Conservation (phyloP, 305 asterid species). For the Lippia alba region DNA sequence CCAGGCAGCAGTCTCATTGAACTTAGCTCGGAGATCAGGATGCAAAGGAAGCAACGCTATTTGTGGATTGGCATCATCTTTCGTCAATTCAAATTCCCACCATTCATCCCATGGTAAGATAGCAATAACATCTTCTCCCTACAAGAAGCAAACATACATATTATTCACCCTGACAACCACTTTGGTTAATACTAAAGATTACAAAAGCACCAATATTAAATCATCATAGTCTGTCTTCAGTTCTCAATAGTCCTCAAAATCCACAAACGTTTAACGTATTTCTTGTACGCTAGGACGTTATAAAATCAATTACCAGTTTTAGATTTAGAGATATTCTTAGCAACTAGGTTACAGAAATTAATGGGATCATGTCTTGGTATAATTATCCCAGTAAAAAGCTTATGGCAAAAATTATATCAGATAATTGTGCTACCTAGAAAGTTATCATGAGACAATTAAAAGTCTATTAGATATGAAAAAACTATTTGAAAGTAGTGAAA, state of each 20-base stretch:
- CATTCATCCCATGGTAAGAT: slow-evolving; percentile 82
- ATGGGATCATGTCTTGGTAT: no score
- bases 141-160: slow-evolving; percentile 19
- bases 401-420: no score
- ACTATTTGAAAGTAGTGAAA: no score
- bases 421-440: no score
- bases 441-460: no score
- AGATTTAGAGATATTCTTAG: neutral
- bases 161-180: slow-evolving; percentile 17
- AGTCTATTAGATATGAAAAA: no score
- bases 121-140: slow-evolving; percentile 77
- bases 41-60: slow-evolving; percentile 76
- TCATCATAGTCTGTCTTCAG: neutral
- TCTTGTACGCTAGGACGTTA: neutral
- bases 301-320: neutral
- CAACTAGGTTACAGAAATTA: no score
- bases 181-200: neutral
- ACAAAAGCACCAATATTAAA: slow-evolving; percentile 6
- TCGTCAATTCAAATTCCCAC: slow-evolving; percentile 78
- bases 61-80: slow-evolving; percentile 76
- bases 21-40: slow-evolving; percentile 66
- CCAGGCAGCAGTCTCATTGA: slow-evolving; percentile 80
- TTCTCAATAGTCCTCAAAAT: neutral
- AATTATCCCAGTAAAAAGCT: no score
- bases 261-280: slow-evolving; percentile 13